Base-by-base conservation (phyloP, 2,329 filamentous ascomycete genomes). In the Cytospora leucostoma region DNA sequence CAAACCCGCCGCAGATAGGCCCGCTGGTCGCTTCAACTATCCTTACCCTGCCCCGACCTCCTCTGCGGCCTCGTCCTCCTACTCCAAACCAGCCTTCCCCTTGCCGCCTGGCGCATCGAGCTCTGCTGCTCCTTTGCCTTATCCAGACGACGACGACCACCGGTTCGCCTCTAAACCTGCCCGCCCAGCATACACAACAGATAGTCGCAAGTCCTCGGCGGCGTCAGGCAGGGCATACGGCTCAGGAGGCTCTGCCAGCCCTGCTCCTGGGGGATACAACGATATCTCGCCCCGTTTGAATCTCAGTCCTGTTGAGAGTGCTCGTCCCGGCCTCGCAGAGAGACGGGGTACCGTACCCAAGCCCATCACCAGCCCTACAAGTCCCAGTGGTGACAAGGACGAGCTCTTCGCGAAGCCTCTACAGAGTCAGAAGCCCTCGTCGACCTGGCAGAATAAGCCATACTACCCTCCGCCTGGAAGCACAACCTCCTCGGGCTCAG, bases 341-440 rank as follows among this genome's bases (percentile, higher is more conserved):
- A 84, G 93, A 68, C 85, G 93, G 71, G 91, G 91, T 32, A 88
- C 89, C n/a, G 88, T 84, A 8, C 91, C 92, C 32, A 93, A 92
- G 72, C 90, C 92, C 55, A 81, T 97, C 56, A 90, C 92, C 63
- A 92, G 93, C 66, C 93, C 93, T 1, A 88, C 90, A 19, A 92
- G 89, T 52, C 89, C 91, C 21, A 89, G 90, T 65, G 80, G 82
- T 32, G 91, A 95, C 67, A 89, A 88, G 70, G 88, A 92, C 61
- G 90, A 86, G n/a, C 79, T 96, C 59, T 96, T 96, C 74, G 89
- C 91, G 65, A 88, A 87, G 70, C 84, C 84, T 7, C 70, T 86
- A 56, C 75, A 76, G 75, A 68, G 80, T 79, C 69, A 63, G 47
- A 76, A 74, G 57, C 73, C 78, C 47, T 76, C 78, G 13, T 77